Base-by-base conservation (phyloP, 306 rosid species). In the Morella rubra region DNA sequence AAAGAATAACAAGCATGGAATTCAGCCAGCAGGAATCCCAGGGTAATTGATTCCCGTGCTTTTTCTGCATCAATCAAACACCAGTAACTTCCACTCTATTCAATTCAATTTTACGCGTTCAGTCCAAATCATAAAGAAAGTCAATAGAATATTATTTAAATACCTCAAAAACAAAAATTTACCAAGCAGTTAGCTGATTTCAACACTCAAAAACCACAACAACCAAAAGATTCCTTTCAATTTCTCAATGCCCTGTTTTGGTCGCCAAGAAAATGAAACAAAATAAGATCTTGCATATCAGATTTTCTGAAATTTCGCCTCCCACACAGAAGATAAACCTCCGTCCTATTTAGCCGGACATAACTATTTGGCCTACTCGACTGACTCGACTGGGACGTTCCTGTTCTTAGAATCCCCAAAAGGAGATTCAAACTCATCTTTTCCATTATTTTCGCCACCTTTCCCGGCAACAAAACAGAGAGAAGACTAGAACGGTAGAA, bases 51-150 rank as follows among this genome's bases (percentile, higher is more conserved):
- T 53, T 80, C 69, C 72, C 55, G 45, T 65, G 79, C 18, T 71
- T 77, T 67, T 70, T 80, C 92, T 88, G 89, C 86, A 76, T 49
- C 72, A 73, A 75, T 70, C 32, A 75, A 55, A 54, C 78, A 59
- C 9, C 19, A 71, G 61, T 68, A 76, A 81, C 52, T 14, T 62
- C 16, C 27, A 44, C 55, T 60, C 40, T 54, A 5, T 20, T 10
- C 7, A 65, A 76, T 27, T 62, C 66, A 58, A 81, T n/a, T 40
- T 8, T 4, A 73, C 20, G 9, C 44, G 27, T n/a, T 53, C 68
- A 47, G 54, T 37, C 44, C 59, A 77, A 66, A 19, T 54, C 16
- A 46, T 5, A 68, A 44, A 56, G 10, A 19, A 12, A 9, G 8
- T 24, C 22, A 41, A 54, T 5, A 54, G 71, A 16, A 15, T 2